Base-by-base conservation (phyloP, 768 basidiomycete genomes). In the Trametes meyenii region DNA sequence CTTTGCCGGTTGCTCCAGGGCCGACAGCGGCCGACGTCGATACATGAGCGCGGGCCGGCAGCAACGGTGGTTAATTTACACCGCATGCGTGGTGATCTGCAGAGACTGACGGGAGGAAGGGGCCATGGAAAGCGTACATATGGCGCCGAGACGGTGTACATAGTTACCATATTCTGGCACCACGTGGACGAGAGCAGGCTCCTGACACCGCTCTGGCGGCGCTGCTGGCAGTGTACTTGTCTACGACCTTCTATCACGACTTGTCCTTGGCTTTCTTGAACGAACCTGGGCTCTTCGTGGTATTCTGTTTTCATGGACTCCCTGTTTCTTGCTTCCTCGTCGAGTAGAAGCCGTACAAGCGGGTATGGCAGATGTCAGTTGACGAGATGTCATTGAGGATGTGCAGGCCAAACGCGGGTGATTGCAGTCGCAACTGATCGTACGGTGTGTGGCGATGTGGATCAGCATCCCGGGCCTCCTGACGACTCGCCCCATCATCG, bases 361-460 rank as follows among this genome's bases (percentile, higher is more conserved):
- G 5, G 13, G 46, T 10, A 48, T 13, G 46, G 11, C 29, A 33
- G 29, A 3, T 33, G 29, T 3, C 46, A 48, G 36, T 39, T 40
- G 51, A 24, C 51, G 10, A 48, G 46, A 24, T 48, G n/a, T n/a
- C n/a, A n/a, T n/a, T n/a, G 46, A 24, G 57, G 57, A 58, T 44
- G 49, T 42, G 50, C 57, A 58, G 57, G n/a, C 49, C 19, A 35
- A 29, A 17, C n/a, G 29, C 29, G 29, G 8, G 29, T 58, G 57
- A 58, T 58, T 50, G 57, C 38, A 50, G 62, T 50, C 24, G 42
- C 58, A 39, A 55, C 44, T 62, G 61, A 62, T 62, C 43, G 51
- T 51, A 45, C 52, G 29, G 4, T 33, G 29, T 33, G 62, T 64
- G 61, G 61, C 61, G 61, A 62, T 62, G 61, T 62, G 53, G 62